Conservation (phyloP, 2,329 filamentous ascomycete genomes). For the Ustulina deusta region DNA sequence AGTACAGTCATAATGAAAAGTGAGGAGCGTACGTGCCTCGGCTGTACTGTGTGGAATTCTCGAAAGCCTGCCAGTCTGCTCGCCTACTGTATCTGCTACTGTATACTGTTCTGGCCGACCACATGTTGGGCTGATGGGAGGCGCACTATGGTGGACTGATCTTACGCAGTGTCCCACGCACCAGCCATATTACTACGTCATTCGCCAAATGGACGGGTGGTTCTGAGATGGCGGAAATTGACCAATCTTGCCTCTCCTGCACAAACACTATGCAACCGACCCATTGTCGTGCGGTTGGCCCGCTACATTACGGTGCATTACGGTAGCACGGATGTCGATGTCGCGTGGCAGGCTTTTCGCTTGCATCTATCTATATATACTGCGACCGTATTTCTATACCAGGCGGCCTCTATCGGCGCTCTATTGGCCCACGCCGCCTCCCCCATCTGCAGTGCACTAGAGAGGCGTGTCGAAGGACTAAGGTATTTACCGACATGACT, state of each 20-base stretch:
- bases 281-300: conserved; percentile 11
- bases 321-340: conserved; percentile 11
- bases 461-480: conserved; percentile 28
- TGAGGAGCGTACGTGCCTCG: neutral
- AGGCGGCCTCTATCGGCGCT: conserved; percentile 17
- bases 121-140: neutral
- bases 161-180: conserved; percentile 1
- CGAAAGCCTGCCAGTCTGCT: neutral
- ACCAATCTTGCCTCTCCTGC: conserved; percentile 8
- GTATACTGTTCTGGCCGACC: neutral
- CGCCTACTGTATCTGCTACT: too few relatives aligned
- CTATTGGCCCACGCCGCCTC: conserved; percentile 19
- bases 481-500: conserved; percentile 38
- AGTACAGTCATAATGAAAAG: neutral
- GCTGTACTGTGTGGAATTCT: neutral
- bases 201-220: conserved; percentile 16
- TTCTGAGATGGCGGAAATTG: conserved; percentile 21
- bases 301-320: conserved; percentile 3
- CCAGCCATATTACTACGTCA: conserved; percentile 11
- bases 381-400: conserved; percentile 7
- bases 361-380: conserved; percentile 3
- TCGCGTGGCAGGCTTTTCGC: conserved; percentile 31
- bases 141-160: conserved; percentile 15
- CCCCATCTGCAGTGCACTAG: conserved; percentile 11
- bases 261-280: conserved; percentile 18